Conservation (phyloP, 306 rosid species). For the Quercus ilex region DNA sequence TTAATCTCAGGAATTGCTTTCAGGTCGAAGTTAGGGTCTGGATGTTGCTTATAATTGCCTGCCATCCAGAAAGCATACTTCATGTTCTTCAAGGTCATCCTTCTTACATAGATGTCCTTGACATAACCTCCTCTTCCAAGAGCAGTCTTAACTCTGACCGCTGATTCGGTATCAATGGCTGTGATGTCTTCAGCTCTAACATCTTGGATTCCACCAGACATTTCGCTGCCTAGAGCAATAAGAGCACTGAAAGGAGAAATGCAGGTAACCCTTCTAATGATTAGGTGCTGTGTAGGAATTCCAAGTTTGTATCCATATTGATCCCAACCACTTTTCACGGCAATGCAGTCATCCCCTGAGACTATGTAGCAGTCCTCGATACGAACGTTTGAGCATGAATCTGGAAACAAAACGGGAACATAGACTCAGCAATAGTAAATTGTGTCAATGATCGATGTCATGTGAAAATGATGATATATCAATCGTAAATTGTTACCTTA, state of each 20-base stretch:
- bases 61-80: conserved; percentile 71
- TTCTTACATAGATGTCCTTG: conserved; percentile 51
- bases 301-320: conserved; percentile 55
- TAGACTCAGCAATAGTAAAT: not conserved
- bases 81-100: conserved; percentile 49
- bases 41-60: conserved; percentile 53
- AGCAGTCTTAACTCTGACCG: conserved; percentile 59
- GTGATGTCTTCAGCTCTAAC: conserved; percentile 60
- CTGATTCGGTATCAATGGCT: conserved; percentile 57
- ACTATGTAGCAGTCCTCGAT: conserved; percentile 68
- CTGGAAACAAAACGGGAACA: conserved; percentile 17
- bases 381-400: conserved; percentile 47
- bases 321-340: conserved; percentile 78
- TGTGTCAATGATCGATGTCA: not conserved
- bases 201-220: conserved; percentile 77
- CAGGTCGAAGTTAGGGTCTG: conserved; percentile 43
- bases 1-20: conserved; percentile 51
- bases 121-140: conserved; percentile 67
- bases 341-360: conserved; percentile 72
- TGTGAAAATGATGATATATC: too few relatives aligned
- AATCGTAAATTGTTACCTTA: too few relatives aligned
- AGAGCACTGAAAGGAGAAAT: conserved; percentile 60
- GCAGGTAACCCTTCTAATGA: conserved; percentile 53
- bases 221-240: conserved; percentile 79
- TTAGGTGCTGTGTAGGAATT: conserved; percentile 47